These are phyloP conservation scores for Astraeus odoratus DNA, from an alignment of 768 basidiomycete genomes.

Conservation along the genomic window DNA sequence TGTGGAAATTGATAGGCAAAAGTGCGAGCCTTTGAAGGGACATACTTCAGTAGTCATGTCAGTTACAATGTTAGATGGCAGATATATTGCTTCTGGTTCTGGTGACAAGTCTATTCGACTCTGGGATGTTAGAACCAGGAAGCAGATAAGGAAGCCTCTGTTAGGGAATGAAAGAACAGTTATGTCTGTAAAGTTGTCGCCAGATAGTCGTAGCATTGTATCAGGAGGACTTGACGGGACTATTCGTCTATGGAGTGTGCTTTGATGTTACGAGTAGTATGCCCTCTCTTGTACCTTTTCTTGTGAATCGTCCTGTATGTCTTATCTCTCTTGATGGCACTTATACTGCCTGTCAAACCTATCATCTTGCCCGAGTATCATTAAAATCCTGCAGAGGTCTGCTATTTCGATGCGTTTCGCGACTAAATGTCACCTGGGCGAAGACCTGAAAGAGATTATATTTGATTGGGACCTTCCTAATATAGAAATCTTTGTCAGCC, in stretches of 20 bases:
- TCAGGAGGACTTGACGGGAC: conserved; percentile 16
- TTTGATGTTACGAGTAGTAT: no score
- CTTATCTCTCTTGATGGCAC: no score
- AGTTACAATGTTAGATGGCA: conserved; percentile 1
- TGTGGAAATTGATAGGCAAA: neutral
- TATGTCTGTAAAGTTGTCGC: neutral
- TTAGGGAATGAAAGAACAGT: neutral
- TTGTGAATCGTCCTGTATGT: no score
- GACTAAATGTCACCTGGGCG: no score
- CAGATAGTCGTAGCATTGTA: conserved; percentile 13
- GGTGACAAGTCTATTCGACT: neutral
- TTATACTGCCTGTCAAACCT: no score
- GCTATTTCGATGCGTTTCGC: no score
- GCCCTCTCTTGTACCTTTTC: no score
- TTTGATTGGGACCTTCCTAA: no score
- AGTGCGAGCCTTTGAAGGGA: neutral
- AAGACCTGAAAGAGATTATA: no score
- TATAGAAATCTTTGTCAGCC: no score
- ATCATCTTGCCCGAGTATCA: no score
- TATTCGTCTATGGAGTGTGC: conserved; percentile 21
- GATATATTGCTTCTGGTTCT: conserved; percentile 1
- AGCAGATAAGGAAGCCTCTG: neutral
- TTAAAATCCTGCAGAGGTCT: no score
- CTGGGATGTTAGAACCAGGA: neutral
- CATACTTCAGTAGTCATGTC: neutral